A percentile compares a stretch with the other conserved stretches of the same genome.
Evolutionary conservation across 2,329 filamentous ascomycete species (phyloP).

Genomic region (Stenocarpella maydis): DNA sequence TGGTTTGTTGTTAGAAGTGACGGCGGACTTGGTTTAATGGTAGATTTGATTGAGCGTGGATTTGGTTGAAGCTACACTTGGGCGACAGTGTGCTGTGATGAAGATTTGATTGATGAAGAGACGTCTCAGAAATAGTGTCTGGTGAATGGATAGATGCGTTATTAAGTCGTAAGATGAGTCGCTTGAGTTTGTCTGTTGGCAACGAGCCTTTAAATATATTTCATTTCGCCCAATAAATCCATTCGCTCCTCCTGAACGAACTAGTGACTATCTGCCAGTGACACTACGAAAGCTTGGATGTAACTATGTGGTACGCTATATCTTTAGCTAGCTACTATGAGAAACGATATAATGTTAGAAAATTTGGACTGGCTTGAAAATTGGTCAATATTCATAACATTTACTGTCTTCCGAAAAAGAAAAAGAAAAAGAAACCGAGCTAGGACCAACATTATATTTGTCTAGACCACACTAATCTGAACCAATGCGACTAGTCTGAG

Average conservation of each 20-base stretch:
- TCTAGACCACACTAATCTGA: neutral
- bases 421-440: neutral
- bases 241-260: too few species aligned
- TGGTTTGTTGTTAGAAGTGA: too few species aligned
- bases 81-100: neutral
- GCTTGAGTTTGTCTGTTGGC: neutral
- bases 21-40: too few species aligned
- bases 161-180: neutral
- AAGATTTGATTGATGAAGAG: neutral
- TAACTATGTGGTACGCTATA: too few species aligned
- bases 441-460: neutral
- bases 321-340: neutral
- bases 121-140: too few species aligned
- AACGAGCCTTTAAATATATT: neutral
- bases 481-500: neutral
- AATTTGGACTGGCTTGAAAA: neutral
- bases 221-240: too few species aligned
- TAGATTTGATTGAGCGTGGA: too few species aligned
- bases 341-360: neutral
- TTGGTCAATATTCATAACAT: neutral
- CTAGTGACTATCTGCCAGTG: too few species aligned
- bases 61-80: neutral
- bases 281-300: too few species aligned
- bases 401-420: neutral
- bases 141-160: too few species aligned